These are phyloP conservation scores for Plectranthus barbatus DNA, from an alignment of 257 asterid genomes.

Conservation along the genomic window DNA sequence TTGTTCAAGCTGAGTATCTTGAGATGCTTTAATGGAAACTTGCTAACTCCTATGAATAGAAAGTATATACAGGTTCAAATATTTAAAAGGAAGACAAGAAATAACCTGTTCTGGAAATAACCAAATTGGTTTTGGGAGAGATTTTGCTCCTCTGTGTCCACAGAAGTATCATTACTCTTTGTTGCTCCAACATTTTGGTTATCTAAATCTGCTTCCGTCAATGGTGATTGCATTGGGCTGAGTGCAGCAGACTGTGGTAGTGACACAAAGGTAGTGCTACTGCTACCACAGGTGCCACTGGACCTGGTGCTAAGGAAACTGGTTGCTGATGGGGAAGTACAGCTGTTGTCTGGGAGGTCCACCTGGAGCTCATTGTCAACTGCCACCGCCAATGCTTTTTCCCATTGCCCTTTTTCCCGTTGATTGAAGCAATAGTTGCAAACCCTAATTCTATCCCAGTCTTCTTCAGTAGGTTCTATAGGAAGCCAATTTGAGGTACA, in stretches of 20 bases:
- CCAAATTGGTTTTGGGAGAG: conserved; percentile 31
- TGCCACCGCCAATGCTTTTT: conserved; percentile 30
- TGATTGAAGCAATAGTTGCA: conserved; percentile 23
- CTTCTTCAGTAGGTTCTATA: conserved; percentile 25
- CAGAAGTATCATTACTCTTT: conserved; percentile 24
- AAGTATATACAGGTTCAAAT: conserved; percentile 8
- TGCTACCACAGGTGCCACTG: conserved; percentile 64
- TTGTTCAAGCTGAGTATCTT: neutral
- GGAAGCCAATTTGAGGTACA: conserved; percentile 86
- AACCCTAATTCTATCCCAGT: conserved; percentile 23
- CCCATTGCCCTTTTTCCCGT: conserved; percentile 70
- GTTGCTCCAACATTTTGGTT: conserved; percentile 34
- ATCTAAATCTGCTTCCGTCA: conserved; percentile 45
- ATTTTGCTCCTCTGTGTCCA: conserved; percentile 25
- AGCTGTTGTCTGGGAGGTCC: conserved; percentile 39
- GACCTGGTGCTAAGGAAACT: conserved; percentile 83
- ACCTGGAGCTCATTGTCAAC: conserved; percentile 43
- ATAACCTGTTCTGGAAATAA: conserved; percentile 55
- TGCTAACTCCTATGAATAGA: neutral
- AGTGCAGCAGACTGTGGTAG: conserved; percentile 47
- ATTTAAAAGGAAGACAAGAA: conserved; percentile 9
- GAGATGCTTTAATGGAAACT: neutral
- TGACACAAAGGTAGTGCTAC: conserved; percentile 47
- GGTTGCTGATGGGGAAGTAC: conserved; percentile 51
- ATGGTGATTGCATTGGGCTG: conserved; percentile 50